Percentiles rank a stretch among this genome's conserved stretches.
phyloP scores from a whole-genome alignment of 225 moss, liverwort and hornwort genomes.

The Pseudisothecium myosuroides region DNA sequence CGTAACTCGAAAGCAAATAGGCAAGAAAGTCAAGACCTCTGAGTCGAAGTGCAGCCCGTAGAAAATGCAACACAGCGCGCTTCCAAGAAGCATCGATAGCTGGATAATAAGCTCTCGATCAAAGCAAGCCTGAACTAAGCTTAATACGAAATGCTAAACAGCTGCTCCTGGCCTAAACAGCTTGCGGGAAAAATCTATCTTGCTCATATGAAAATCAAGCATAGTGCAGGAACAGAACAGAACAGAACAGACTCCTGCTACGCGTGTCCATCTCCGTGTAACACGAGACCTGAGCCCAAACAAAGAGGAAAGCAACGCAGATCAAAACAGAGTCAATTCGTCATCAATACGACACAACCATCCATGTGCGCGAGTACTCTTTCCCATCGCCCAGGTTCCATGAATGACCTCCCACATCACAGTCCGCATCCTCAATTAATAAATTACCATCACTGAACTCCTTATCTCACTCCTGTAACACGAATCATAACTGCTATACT shows the following conservation, averaged over 20 bases:
- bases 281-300: background rate
- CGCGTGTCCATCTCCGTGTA: background rate
- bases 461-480: background rate
- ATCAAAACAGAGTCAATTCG: background rate
- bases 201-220: background rate
- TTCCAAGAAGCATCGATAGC: background rate
- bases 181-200: background rate
- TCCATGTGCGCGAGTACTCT: conserved; percentile 9
- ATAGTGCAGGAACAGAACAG: background rate
- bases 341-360: background rate
- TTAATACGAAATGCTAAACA: background rate
- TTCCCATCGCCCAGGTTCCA: background rate
- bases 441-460: conserved; percentile 1
- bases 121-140: background rate
- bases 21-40: background rate
- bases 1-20: background rate
- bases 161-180: background rate
- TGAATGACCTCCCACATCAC: background rate
- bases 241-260: background rate
- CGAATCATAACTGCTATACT: background rate
- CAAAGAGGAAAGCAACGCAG: background rate
- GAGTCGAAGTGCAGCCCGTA: background rate
- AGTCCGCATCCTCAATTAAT: conserved; percentile 6
- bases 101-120: background rate
- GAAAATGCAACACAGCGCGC: background rate